Evolutionary conservation across 1,284 basidiomycete species (phyloP).

Genomic region (Irpex rosettiformis): DNA sequence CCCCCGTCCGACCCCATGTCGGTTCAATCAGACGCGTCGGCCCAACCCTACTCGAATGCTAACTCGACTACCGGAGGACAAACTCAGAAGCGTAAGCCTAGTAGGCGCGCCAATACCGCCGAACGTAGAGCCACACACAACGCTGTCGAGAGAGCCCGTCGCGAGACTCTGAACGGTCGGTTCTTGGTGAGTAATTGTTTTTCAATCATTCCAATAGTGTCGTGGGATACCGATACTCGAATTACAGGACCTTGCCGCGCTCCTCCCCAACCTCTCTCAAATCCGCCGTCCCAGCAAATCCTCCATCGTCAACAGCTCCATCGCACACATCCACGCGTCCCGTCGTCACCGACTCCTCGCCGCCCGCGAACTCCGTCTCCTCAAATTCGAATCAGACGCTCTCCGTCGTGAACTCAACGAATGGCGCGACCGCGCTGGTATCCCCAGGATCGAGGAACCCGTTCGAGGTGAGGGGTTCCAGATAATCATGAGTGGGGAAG

Average conservation of each 20-base stretch:
- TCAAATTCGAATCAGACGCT: conserved; percentile 77
- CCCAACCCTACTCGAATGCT: conserved; percentile 13
- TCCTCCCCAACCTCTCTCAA: conserved; percentile 85
- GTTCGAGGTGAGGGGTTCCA: conserved; percentile 64
- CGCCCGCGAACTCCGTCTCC: conserved; percentile 68
- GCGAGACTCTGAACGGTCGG: conserved; percentile 87
- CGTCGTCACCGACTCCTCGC: conserved; percentile 78
- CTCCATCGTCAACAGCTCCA: conserved; percentile 90
- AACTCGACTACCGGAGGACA: conserved; percentile 27
- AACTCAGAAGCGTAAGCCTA: conserved; percentile 66
- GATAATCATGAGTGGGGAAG: conserved; percentile 64
- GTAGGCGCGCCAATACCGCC: conserved; percentile 85
- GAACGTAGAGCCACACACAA: conserved; percentile 94
- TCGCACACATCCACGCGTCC: conserved; percentile 79
- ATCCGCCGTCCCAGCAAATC: conserved; percentile 92
- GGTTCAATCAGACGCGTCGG: conserved; percentile 23
- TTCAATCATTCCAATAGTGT: background rate
- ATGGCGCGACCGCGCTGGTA: conserved; percentile 74
- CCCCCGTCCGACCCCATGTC: conserved; percentile 23
- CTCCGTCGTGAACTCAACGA: conserved; percentile 84
- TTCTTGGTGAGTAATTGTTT: conserved; percentile 62
- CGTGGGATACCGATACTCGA: background rate
- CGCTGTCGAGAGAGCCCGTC: conserved; percentile 87
- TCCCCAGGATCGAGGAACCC: conserved; percentile 68
- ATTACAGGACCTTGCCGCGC: conserved; percentile 78